Conservation (phyloP, 441 rosid species). For the Flueggea neowawraea region DNA sequence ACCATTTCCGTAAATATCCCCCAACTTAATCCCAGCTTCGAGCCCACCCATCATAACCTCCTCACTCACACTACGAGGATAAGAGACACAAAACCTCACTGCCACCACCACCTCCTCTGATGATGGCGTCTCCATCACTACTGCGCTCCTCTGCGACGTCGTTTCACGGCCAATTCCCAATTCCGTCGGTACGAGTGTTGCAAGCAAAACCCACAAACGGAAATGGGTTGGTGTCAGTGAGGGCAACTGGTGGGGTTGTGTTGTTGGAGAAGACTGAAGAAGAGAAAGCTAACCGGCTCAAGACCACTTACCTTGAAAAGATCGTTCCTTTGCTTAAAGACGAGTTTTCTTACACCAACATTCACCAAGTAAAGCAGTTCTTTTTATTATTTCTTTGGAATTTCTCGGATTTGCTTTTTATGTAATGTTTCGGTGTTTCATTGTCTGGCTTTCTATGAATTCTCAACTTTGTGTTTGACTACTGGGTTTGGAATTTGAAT, state of each 20-base stretch:
- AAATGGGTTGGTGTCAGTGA: constrained; percentile 38
- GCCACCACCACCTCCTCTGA: no score
- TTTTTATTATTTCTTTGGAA: no score
- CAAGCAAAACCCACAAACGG: constrained; percentile 25
- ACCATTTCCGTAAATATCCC: no score
- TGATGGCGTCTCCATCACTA: constrained; percentile 50
- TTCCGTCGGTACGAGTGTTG: constrained; percentile 27
- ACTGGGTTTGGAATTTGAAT: no score
- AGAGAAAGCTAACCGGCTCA: constrained; percentile 61
- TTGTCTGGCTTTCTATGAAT: no score
- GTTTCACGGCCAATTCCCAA: constrained; percentile 48
- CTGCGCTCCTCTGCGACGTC: constrained; percentile 55
- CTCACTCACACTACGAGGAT: no score
- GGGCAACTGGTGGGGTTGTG: constrained; percentile 46
- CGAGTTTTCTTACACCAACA: constrained; percentile 75
- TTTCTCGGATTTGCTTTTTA: neutral
- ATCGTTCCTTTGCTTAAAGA: constrained; percentile 78
- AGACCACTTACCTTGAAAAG: constrained; percentile 70
- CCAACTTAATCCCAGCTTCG: no score
- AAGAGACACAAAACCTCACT: no score
- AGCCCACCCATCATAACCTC: no score
- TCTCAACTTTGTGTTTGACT: no score
- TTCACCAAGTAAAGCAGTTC: constrained; percentile 52
- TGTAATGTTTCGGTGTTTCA: neutral
- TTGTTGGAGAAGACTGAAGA: constrained; percentile 84